phyloP scores from a whole-genome alignment of 139 green algal species.

The Picochlorum costavermella region DNA sequence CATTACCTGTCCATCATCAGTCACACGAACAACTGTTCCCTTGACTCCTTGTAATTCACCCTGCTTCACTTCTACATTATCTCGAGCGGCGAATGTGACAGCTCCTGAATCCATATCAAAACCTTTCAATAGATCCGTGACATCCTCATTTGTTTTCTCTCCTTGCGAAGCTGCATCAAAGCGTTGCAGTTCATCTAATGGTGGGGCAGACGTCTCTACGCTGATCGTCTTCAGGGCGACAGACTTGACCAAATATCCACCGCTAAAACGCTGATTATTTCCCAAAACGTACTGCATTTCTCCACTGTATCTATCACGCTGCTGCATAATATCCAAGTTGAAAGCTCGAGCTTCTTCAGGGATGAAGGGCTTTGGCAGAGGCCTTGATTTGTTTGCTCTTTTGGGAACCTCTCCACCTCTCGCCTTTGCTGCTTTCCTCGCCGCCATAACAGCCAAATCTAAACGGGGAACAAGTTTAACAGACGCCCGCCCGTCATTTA shows the following conservation, averaged over 20 bases:
- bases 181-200: slow-evolving; percentile 81
- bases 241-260: slow-evolving; percentile 74
- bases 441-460: slow-evolving; percentile 52
- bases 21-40: slow-evolving; percentile 48
- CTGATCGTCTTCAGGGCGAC: slow-evolving; percentile 61
- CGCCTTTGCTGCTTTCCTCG: slow-evolving; percentile 14
- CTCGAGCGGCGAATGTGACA: slow-evolving; percentile 6
- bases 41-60: slow-evolving; percentile 72
- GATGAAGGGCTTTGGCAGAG: slow-evolving; percentile 48
- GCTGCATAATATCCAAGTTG: slow-evolving; percentile 11
- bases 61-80: slow-evolving; percentile 34
- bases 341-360: slow-evolving; percentile 40
- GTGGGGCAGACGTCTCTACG: slow-evolving; percentile 51
- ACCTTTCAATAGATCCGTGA: slow-evolving; percentile 21
- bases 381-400: slow-evolving; percentile 46
- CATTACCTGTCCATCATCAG: slow-evolving; percentile 57
- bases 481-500: slow-evolving; percentile 53
- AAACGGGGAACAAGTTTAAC: slow-evolving; percentile 75
- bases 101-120: slow-evolving; percentile 3
- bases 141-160: not conserved
- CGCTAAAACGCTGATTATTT: slow-evolving; percentile 52
- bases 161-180: slow-evolving; percentile 54
- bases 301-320: slow-evolving; percentile 4
- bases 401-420: slow-evolving; percentile 38
- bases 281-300: slow-evolving; percentile 25